A percentile compares a stretch with the other conserved stretches of the same genome.
Evolutionary conservation across 306 rosid genomes (phyloP).

Genomic region (Comarum palustre): DNA sequence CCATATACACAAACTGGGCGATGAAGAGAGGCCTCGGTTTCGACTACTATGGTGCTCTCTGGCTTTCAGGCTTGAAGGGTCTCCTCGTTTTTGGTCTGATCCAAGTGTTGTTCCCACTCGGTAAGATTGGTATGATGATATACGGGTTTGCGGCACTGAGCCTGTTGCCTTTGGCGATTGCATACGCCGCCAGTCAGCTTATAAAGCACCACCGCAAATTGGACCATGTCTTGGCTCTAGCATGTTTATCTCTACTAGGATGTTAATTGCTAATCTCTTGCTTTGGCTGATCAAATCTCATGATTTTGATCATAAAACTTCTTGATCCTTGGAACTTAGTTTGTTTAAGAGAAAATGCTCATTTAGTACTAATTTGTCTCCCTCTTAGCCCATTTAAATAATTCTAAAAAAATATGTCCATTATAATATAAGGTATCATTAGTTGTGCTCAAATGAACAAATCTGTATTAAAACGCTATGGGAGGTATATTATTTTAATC

Average conservation of each 20-base stretch:
- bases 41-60: neutral
- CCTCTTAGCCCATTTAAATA: no score
- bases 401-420: no score
- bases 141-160: neutral
- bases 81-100: neutral
- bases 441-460: no score
- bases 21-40: neutral
- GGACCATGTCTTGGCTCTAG: neutral
- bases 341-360: no score
- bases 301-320: no score
- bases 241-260: neutral
- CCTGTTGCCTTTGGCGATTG: neutral
- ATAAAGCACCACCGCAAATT: neutral
- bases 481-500: no score
- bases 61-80: neutral
- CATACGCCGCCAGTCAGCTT: neutral
- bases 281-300: neutral
- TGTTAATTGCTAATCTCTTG: neutral
- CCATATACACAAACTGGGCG: neutral
- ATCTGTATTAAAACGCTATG: no score
- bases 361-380: no score
- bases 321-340: no score
- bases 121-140: neutral
- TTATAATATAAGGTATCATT: no score
- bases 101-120: neutral